Evolutionary conservation across 78 protist species (phyloP), one percentile per base, ranked within the genome.

Genomic region (Tieghemostelium lacteum): DNA sequence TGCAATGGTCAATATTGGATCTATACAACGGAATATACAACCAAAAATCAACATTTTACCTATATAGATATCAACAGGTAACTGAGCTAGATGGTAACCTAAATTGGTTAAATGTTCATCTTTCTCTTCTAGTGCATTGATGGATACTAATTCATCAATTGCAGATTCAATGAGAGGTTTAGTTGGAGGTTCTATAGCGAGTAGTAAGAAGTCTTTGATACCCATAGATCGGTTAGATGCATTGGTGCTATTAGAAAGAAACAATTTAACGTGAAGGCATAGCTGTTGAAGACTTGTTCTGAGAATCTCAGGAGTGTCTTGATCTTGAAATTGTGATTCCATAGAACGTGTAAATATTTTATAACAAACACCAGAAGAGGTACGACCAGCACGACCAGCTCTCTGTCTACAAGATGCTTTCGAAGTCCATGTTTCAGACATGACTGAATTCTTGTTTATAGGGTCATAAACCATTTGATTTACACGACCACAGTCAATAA

Each of bases 381-480:
- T 94, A 54, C 98, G 95, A 42, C 98, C 98, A 1, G 98, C 98
- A 36, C 98, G 91, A 37, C 98, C 98, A 17, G 78, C 67, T 10
- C 98, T 66, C 75, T 97, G 98, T 34, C 76, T 60, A 39, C 76
- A 78, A 57, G 92, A 34, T 33, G 97, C 98, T 6, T 39, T 19
- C 0, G 95, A 50, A 1, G 85, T 83, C 95, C 93, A 88, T 2
- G 52, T 63, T 49, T 88, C 93, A 14, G 65, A 70, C 57, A 97
- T 95, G 31, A 75, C 31, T 8, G 91, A 42, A 94, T 94, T 70
- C 12, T 65, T 42, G 4, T 64, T 75, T 16, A 49, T 55, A 1
- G 96, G 50, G 33, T 96, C 94, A 66, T 87, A 96, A 2, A 33
- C 29, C 69, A 78, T 88, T 73, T 96, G 96, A 86, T 97, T 97